These are phyloP conservation scores for Colletotrichum cuscutae DNA, from an alignment of 2,329 filamentous ascomycete genomes.

Conservation along the genomic window DNA sequence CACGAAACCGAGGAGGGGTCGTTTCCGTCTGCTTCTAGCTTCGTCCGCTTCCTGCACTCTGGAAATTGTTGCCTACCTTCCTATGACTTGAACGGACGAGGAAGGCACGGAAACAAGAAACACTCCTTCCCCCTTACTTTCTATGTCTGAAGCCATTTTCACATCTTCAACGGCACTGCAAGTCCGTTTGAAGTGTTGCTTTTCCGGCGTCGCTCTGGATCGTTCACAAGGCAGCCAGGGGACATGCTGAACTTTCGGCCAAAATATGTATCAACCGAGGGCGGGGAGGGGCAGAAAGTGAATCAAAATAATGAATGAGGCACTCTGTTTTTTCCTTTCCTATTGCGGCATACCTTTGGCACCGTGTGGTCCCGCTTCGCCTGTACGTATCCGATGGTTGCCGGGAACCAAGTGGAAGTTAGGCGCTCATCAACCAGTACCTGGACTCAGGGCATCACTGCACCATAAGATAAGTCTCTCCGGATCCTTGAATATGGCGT, in stretches of 20 bases:
- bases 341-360: slow-evolving; percentile 19
- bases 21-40: slow-evolving; percentile 28
- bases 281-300: slow-evolving; percentile 1
- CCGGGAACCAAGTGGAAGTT: neutral
- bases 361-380: neutral
- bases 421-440: neutral
- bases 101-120: neutral
- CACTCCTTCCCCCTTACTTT: neutral
- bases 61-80: neutral
- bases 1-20: slow-evolving; percentile 27
- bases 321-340: slow-evolving; percentile 31
- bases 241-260: neutral
- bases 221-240: too few species aligned
- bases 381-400: neutral
- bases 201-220: neutral
- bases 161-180: neutral
- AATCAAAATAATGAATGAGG: slow-evolving; percentile 25
- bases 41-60: neutral
- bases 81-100: neutral
- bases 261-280: neutral
- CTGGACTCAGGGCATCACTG: neutral
- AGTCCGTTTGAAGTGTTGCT: neutral
- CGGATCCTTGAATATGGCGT: neutral
- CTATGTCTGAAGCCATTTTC: neutral
- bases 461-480: neutral